Evolutionary conservation across 2,329 filamentous ascomycete species (phyloP), one percentile per base, ranked within the genome.

Genomic region (Aspergillus melleus): DNA sequence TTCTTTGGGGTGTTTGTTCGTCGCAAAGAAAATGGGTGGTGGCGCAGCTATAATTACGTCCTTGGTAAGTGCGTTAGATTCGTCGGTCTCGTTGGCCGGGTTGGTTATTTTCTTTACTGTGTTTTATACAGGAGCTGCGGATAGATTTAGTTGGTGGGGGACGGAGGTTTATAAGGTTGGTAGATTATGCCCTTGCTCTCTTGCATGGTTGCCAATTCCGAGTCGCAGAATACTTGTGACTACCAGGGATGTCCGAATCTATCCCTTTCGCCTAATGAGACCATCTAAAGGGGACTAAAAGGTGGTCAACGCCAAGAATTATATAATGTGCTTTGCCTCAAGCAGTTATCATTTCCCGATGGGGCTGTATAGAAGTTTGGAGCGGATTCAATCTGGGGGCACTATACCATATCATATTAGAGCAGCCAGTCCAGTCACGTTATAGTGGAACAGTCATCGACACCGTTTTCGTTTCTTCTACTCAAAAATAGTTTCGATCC

Each of bases 31-130:
- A 82, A 79, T 8, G 85, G 83, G 49, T 90, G 88, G 88, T 90
- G 88, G 88, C 75, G 86, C 65, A 86, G 87, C 72, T 90, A 90
- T 75, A 90, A 90, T 75, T 91, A 90, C 72, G 82, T 90, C 68
- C 85, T 87, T 1, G 89, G 86, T 36, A 87, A 87, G 87, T 0
- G 88, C 86, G 2, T 77, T 91, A 47, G 88, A 90, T 47, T 68
- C 68, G 5, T 67, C 66, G 0, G 68, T 72, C 3, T 63, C 68
- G 1, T 58, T 70, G 22, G 68, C 68, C 0, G 69, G 68, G 0
- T 65, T 69, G 16, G 36, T 72, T 3, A 72, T 68, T 24, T 71
- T 72, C 60, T 65, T 72, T 32, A 62, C 68, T 0, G 53, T 72
- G 6, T 71, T 60, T 54, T 72, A 66, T 54, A 67, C 66, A 4